Conservation (phyloP, 805 yeast species). For the Saccharomycopsis schoenii region DNA sequence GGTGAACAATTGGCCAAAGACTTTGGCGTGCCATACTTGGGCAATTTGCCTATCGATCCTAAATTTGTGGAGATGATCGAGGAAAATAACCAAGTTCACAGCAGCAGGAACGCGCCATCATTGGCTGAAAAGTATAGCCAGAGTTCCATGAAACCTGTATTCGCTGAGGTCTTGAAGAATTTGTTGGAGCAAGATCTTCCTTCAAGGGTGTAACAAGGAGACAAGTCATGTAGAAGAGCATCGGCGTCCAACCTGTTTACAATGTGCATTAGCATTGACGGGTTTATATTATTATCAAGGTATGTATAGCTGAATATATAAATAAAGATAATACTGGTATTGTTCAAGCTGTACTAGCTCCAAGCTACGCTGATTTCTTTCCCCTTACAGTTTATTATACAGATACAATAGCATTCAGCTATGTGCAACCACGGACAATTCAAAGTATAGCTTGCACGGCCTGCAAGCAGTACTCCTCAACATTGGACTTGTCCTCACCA, state of each 20-base stretch:
- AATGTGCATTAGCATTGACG: too few relatives aligned
- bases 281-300: too few relatives aligned
- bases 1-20: constrained; percentile 64
- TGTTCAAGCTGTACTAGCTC: too few relatives aligned
- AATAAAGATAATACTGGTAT: too few relatives aligned
- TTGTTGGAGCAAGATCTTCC: constrained; percentile 26
- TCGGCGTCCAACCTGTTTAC: neutral
- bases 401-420: too few relatives aligned
- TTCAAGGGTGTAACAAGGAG: constrained; percentile 16
- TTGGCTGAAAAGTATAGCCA: constrained; percentile 30
- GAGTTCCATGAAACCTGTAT: constrained; percentile 30
- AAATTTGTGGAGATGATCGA: constrained; percentile 84
- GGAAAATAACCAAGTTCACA: constrained; percentile 38
- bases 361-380: too few relatives aligned
- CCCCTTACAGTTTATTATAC: too few relatives aligned
- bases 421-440: neutral
- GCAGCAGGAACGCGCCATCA: constrained; percentile 19
- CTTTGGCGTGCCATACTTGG: constrained; percentile 58
- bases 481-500: neutral
- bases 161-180: constrained; percentile 35
- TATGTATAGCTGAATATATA: too few relatives aligned
- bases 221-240: neutral
- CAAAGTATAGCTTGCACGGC: neutral
- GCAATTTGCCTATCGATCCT: constrained; percentile 91
- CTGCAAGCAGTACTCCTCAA: constrained; percentile 8